Evolutionary conservation across 2,329 filamentous ascomycete genomes (phyloP).

Genomic region (Claviceps sorghi): DNA sequence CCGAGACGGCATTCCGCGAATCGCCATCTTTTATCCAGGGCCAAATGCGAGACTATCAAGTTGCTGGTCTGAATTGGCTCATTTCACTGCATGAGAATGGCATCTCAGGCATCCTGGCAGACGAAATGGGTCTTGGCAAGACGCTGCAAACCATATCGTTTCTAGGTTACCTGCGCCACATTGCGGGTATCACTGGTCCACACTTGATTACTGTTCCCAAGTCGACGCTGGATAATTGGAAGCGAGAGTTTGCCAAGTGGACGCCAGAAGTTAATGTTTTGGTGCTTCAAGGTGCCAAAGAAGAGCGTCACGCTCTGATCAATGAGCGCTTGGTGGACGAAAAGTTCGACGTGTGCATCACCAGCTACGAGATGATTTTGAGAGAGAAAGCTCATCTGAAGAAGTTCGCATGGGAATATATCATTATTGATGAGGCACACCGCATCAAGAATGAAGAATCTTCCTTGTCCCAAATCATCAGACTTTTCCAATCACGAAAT

Average conservation of each 20-base stretch:
- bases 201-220: constrained; percentile 90
- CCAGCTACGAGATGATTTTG: constrained; percentile 97
- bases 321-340: constrained; percentile 83
- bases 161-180: constrained; percentile 82
- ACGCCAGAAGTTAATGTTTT: constrained; percentile 91
- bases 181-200: constrained; percentile 77
- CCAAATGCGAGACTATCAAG: constrained; percentile 89
- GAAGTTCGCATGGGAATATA: constrained; percentile 99
- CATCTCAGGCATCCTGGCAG: constrained; percentile 92
- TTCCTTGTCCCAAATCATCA: constrained; percentile 88
- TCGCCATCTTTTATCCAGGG: constrained; percentile 83
- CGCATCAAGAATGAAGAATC: constrained; percentile 99
- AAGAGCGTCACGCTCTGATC: constrained; percentile 78
- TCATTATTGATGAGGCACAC: constrained; percentile 95
- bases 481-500: constrained; percentile 90
- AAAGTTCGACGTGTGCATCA: constrained; percentile 95
- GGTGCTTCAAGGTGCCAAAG: constrained; percentile 87
- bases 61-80: constrained; percentile 92
- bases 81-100: constrained; percentile 96
- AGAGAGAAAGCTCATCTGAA: constrained; percentile 88
- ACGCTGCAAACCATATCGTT: constrained; percentile 96
- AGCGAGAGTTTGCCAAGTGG: constrained; percentile 85
- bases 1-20: constrained; percentile 83
- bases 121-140: constrained; percentile 98
- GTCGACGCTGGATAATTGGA: constrained; percentile 97